Evolutionary conservation across 306 rosid species (phyloP).

Genomic region (Ochetophila trinervis): DNA sequence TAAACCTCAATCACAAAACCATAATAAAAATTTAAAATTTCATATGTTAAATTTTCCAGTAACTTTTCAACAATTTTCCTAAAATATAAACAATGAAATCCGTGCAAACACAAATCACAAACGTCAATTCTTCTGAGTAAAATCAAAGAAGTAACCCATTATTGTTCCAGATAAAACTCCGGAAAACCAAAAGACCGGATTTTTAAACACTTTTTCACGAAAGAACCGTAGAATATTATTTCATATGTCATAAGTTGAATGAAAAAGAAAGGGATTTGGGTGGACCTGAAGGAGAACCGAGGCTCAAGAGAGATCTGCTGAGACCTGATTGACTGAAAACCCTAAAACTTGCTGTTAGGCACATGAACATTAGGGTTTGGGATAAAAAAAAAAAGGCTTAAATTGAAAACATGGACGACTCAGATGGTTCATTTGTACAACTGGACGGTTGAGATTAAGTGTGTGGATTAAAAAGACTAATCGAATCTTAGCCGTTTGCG

Average conservation of each 20-base stretch:
- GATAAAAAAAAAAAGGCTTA: not conserved
- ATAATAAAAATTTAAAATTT: not conserved
- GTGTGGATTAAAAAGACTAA: no score
- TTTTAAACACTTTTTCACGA: not conserved
- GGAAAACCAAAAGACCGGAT: not conserved
- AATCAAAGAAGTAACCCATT: not conserved
- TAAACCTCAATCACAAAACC: not conserved
- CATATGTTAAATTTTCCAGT: not conserved
- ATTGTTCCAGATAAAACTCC: not conserved
- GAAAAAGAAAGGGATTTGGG: not conserved
- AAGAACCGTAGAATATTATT: not conserved
- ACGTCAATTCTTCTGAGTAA: not conserved
- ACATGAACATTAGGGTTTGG: conserved; percentile 10
- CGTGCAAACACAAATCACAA: not conserved
- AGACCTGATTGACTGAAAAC: conserved; percentile 11
- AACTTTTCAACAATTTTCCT: not conserved
- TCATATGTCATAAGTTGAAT: no score
- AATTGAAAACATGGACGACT: conserved; percentile 9
- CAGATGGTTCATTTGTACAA: not conserved
- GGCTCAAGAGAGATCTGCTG: not conserved
- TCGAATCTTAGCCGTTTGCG: conserved; percentile 7
- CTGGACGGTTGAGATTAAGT: conserved; percentile 18
- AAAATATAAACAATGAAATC: not conserved
- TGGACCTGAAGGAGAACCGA: conserved; percentile 10
- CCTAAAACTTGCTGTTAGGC: conserved; percentile 1